phyloP scores from a whole-genome alignment of 2,329 filamentous ascomycete genomes.

The Cladorrhinum sp. region DNA sequence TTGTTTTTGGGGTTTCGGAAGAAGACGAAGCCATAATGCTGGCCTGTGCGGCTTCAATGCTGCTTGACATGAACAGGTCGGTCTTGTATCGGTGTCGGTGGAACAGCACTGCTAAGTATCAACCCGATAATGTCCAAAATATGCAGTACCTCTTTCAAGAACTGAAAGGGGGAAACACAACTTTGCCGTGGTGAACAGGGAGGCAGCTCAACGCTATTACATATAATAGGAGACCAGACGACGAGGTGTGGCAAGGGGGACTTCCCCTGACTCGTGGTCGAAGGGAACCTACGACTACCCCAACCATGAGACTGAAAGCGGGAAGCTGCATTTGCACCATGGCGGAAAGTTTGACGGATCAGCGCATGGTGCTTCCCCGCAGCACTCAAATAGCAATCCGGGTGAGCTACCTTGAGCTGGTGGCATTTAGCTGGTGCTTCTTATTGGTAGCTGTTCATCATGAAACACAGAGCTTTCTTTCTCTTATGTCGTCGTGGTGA shows the following conservation, averaged over 20 bases:
- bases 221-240: not conserved
- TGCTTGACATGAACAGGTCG: no score
- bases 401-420: not conserved
- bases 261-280: not conserved
- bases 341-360: not conserved
- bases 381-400: not conserved
- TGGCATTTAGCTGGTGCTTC: not conserved
- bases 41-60: no score
- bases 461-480: not conserved
- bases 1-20: no score
- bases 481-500: not conserved
- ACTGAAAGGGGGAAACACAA: not conserved
- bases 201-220: not conserved
- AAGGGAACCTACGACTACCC: not conserved
- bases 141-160: not conserved
- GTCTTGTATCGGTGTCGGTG: no score
- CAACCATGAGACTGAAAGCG: not conserved
- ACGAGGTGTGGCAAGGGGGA: not conserved
- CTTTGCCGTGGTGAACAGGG: no score
- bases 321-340: not conserved
- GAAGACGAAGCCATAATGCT: no score
- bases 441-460: not conserved
- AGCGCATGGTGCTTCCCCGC: not conserved
- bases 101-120: no score
- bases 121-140: no score